A percentile compares a stretch with the other conserved stretches of the same genome.
Conservation (phyloP, 75 land plant genomes). For the Isoetes taiwanensis region DNA sequence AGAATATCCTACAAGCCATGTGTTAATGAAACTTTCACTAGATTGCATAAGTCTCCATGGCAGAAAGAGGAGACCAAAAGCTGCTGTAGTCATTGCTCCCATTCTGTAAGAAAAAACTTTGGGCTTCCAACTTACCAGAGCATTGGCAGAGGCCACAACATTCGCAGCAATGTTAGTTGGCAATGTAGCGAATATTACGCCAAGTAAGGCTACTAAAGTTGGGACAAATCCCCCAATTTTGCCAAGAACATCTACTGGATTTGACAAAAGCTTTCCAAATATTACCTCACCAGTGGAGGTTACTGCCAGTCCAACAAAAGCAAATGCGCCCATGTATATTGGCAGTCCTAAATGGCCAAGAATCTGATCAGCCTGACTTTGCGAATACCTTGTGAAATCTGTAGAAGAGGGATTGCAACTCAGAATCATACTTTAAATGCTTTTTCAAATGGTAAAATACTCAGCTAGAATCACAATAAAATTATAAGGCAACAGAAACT, state of each 20-base stretch:
- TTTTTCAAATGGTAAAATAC: too few relatives aligned
- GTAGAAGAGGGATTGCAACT: too few relatives aligned
- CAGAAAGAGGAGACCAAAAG: conserved; percentile 55
- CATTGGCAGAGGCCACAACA: conserved; percentile 86
- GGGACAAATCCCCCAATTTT: conserved; percentile 49
- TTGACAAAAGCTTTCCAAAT: conserved; percentile 57
- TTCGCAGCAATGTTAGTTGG: conserved; percentile 96
- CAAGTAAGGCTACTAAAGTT: conserved; percentile 38
- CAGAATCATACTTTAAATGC: too few relatives aligned
- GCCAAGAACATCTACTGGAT: conserved; percentile 57
- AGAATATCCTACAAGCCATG: conserved; percentile 88
- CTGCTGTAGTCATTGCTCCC: conserved; percentile 58
- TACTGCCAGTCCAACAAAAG: conserved; percentile 74
- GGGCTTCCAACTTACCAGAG: conserved; percentile 61
- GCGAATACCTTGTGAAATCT: conserved; percentile 63
- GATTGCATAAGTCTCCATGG: conserved; percentile 76
- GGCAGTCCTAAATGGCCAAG: conserved; percentile 70
- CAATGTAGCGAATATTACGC: conserved; percentile 64
- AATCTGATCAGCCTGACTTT: conserved; percentile 54
- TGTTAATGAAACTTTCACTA: conserved; percentile 75
- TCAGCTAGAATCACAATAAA: too few relatives aligned
- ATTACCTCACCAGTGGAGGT: conserved; percentile 69
- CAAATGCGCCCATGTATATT: conserved; percentile 71
- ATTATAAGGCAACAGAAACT: too few relatives aligned
- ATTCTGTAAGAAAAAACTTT: conserved; percentile 41